These are phyloP conservation scores for Xylariomycetidae sp. DNA, from an alignment of 2,329 filamentous ascomycete genomes.

Conservation along the genomic window DNA sequence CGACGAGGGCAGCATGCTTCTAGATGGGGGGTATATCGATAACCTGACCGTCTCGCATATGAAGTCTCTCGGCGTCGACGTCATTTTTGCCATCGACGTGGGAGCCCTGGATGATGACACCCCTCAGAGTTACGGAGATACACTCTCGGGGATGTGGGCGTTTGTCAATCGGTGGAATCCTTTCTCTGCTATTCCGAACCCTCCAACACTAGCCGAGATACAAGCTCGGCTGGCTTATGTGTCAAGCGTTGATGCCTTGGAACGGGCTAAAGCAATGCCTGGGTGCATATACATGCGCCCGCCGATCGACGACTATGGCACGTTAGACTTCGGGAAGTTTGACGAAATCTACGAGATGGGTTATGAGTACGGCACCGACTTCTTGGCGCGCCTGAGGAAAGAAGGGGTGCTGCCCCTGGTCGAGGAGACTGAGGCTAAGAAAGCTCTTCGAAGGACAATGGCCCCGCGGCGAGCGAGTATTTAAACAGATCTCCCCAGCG, in stretches of 20 bases:
- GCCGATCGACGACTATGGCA: conserved; percentile 88
- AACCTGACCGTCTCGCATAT: conserved; percentile 96
- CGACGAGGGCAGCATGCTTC: conserved; percentile 92
- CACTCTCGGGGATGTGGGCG: conserved; percentile 91
- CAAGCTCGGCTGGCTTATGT: conserved; percentile 94
- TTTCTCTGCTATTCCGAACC: conserved; percentile 82
- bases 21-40: conserved; percentile 96
- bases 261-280: conserved; percentile 83
- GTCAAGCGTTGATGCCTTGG: conserved; percentile 87
- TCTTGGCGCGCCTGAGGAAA: conserved; percentile 69
- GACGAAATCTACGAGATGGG: conserved; percentile 93
- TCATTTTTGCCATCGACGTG: conserved; percentile 94
- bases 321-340: conserved; percentile 94
- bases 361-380: conserved; percentile 80
- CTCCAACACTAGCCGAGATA: conserved; percentile 91
- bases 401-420: conserved; percentile 69
- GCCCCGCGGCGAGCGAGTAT: conserved; percentile 76
- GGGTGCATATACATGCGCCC: conserved; percentile 97
- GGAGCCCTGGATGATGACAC: conserved; percentile 88
- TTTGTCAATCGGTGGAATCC: conserved; percentile 96
- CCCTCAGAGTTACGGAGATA: conserved; percentile 90
- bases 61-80: conserved; percentile 87
- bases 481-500: conserved; percentile 28
- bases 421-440: conserved; percentile 73
- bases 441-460: conserved; percentile 71